phyloP scores from a whole-genome alignment of 1,139 yeast species.

The Blastobotrys arbuscula region DNA sequence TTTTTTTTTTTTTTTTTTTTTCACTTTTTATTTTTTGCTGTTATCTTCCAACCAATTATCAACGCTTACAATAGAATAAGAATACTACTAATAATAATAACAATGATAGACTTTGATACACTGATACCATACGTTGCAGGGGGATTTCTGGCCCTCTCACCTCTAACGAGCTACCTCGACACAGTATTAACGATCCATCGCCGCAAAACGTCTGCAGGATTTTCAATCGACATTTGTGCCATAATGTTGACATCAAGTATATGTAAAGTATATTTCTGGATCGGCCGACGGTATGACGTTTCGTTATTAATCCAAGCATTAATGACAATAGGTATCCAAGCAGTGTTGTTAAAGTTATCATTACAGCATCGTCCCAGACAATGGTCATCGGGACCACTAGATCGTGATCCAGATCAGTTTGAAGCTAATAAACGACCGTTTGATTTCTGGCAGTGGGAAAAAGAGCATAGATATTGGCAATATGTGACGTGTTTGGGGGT shows the following conservation, averaged over 20 bases:
- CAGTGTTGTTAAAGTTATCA: slow-evolving; percentile 55
- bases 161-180: slow-evolving; percentile 79
- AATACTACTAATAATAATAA: too few relatives aligned
- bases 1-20: too few relatives aligned
- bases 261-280: slow-evolving; percentile 67
- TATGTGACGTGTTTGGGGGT: slow-evolving; percentile 50
- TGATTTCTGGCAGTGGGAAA: slow-evolving; percentile 83
- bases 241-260: slow-evolving; percentile 80
- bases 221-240: slow-evolving; percentile 83
- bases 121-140: slow-evolving; percentile 8
- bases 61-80: too few relatives aligned
- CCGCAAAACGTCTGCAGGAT: slow-evolving; percentile 65
- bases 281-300: slow-evolving; percentile 73
- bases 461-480: slow-evolving; percentile 57
- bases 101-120: background rate
- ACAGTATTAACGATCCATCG: slow-evolving; percentile 65
- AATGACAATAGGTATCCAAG: slow-evolving; percentile 72
- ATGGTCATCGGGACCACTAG: slow-evolving; percentile 9
- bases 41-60: too few relatives aligned
- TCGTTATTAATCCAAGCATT: slow-evolving; percentile 70
- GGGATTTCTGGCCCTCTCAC: slow-evolving; percentile 40
- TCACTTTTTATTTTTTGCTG: too few relatives aligned
- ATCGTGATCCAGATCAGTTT: slow-evolving; percentile 6
- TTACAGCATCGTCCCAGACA: slow-evolving; percentile 47
- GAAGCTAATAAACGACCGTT: slow-evolving; percentile 37